These are phyloP conservation scores for Hortiboletus campestris DNA, from an alignment of 768 basidiomycete genomes.

Conservation along the genomic window DNA sequence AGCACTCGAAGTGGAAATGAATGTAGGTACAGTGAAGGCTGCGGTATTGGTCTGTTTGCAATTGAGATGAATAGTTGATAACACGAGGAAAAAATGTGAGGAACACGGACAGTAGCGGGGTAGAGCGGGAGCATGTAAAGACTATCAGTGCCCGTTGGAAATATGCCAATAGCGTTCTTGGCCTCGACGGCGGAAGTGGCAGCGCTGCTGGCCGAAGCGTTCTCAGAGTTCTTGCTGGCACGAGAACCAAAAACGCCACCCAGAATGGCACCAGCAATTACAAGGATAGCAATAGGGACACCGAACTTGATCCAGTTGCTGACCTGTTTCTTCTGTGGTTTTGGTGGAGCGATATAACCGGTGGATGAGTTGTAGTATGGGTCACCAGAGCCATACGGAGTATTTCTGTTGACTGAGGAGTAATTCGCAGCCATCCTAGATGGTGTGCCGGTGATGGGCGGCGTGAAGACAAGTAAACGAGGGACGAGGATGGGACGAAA, in stretches of 20 bases:
- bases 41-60: constrained; percentile 66
- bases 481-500: constrained; percentile 17
- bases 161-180: constrained; percentile 61
- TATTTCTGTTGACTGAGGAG: constrained; percentile 31
- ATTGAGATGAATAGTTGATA: neutral
- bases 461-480: constrained; percentile 20
- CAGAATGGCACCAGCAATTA: constrained; percentile 65
- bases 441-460: constrained; percentile 13
- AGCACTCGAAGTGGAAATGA: constrained; percentile 52
- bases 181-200: constrained; percentile 57
- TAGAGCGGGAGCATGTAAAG: constrained; percentile 82
- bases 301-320: constrained; percentile 80
- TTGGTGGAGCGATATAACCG: constrained; percentile 58
- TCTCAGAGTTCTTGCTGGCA: constrained; percentile 41
- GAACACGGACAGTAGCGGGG: constrained; percentile 74
- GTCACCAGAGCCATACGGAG: constrained; percentile 61
- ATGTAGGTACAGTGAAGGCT: constrained; percentile 69
- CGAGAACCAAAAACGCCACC: constrained; percentile 81
- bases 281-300: constrained; percentile 59
- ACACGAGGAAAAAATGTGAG: neutral
- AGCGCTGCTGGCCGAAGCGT: constrained; percentile 25
- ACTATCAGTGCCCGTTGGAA: constrained; percentile 76
- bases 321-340: constrained; percentile 46
- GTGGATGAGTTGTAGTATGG: constrained; percentile 70
- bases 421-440: constrained; percentile 42